Evolutionary conservation across 768 basidiomycete genomes (phyloP).

Genomic region (Floccularia luteovirens): DNA sequence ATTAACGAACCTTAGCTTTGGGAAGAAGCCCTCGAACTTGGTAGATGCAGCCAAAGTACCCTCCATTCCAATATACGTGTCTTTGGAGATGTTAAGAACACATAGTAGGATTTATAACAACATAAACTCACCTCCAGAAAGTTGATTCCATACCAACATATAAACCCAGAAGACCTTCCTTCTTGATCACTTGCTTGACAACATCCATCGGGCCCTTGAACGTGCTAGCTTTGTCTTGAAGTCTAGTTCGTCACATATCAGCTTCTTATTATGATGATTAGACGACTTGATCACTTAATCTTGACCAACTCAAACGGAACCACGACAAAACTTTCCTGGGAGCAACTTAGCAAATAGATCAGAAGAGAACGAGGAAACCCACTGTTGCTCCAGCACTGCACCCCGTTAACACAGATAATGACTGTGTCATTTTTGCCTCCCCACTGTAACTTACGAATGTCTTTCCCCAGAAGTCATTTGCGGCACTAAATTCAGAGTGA

Average conservation of each 20-base stretch:
- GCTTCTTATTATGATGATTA: too few relatives aligned
- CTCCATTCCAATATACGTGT: slow-evolving; percentile 90
- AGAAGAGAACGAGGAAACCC: slow-evolving; percentile 9
- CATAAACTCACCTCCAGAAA: slow-evolving; percentile 74
- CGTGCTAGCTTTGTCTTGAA: slow-evolving; percentile 90
- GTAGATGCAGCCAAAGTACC: slow-evolving; percentile 92
- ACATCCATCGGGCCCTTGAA: slow-evolving; percentile 92
- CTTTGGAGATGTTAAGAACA: slow-evolving; percentile 24
- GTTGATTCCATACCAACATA: slow-evolving; percentile 97
- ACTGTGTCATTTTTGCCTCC: slow-evolving; percentile 79
- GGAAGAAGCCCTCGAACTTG: slow-evolving; percentile 76
- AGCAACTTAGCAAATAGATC: not conserved
- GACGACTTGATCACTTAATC: slow-evolving; percentile 47
- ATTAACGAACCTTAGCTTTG: slow-evolving; percentile 63
- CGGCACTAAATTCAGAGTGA: slow-evolving; percentile 28
- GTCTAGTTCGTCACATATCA: too few relatives aligned
- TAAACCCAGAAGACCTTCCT: slow-evolving; percentile 77
- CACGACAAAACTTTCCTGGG: slow-evolving; percentile 81
- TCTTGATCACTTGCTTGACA: slow-evolving; percentile 67
- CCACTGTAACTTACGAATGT: slow-evolving; percentile 57
- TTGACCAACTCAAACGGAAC: slow-evolving; percentile 97
- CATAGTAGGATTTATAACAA: not conserved
- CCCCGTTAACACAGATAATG: slow-evolving; percentile 84
- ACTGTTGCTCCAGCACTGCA: slow-evolving; percentile 90
- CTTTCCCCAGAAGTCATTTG: slow-evolving; percentile 97